Evolutionary conservation across 352 stramenopile genomes (phyloP).

Genomic region (Pythium periplocum): DNA sequence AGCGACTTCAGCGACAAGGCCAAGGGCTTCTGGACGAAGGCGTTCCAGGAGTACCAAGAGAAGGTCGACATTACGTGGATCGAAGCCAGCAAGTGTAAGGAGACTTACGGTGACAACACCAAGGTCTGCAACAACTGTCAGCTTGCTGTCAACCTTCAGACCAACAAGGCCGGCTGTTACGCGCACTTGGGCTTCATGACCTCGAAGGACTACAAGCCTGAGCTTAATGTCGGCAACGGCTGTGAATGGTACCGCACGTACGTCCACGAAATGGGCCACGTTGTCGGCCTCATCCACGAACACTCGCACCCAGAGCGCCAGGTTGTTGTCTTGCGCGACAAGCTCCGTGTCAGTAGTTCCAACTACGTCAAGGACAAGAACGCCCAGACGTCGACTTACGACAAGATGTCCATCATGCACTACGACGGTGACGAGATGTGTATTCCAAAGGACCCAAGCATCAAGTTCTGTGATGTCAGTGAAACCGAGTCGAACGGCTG

Average conservation of each 20-base stretch:
- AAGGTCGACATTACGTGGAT: slow-evolving; percentile 12
- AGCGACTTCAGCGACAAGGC: slow-evolving; percentile 8
- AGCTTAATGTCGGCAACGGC: slow-evolving; percentile 2
- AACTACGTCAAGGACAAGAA: slow-evolving; percentile 11
- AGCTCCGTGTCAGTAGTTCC: slow-evolving; percentile 9
- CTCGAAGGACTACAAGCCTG: not conserved
- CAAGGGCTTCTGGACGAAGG: slow-evolving; percentile 2
- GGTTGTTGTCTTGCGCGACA: slow-evolving; percentile 11
- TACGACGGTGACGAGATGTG: slow-evolving; percentile 12
- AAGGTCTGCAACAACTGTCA: slow-evolving; percentile 16
- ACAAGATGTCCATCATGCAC: slow-evolving; percentile 17
- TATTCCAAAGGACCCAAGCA: slow-evolving; percentile 5
- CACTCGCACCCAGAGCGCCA: slow-evolving; percentile 15
- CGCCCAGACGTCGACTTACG: slow-evolving; percentile 1
- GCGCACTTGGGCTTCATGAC: slow-evolving; percentile 8
- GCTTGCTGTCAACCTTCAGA: slow-evolving; percentile 3
- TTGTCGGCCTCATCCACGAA: slow-evolving; percentile 13
- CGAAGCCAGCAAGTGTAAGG: slow-evolving; percentile 6
- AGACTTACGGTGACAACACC: slow-evolving; percentile 4
- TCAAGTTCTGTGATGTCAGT: slow-evolving; percentile 5
- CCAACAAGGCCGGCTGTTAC: slow-evolving; percentile 7
- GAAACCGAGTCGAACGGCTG: not conserved
- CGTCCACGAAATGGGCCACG: slow-evolving; percentile 11
- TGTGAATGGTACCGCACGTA: slow-evolving; percentile 3
- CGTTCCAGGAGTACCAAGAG: slow-evolving; percentile 10